Conservation (phyloP, 202 grass and related monocot species). For the Bolboschoenoplectus hybrid region DNA sequence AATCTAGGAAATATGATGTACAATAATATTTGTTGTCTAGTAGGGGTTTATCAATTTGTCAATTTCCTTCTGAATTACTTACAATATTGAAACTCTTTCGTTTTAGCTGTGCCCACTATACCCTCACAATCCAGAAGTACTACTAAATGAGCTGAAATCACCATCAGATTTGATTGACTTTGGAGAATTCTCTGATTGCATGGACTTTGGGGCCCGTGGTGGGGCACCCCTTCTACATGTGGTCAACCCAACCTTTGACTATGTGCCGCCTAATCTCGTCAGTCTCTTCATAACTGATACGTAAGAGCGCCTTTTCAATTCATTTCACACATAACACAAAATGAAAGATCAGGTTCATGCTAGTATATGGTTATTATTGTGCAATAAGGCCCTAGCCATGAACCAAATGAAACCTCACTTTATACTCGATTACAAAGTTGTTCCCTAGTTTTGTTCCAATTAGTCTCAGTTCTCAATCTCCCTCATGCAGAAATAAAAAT, state of each 20-base stretch:
- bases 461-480: not conserved
- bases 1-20: slow-evolving; percentile 27
- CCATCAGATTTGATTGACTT: slow-evolving; percentile 94
- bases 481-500: not conserved
- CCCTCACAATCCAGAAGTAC: slow-evolving; percentile 90
- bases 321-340: not conserved
- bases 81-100: not conserved
- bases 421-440: not conserved
- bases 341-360: not conserved
- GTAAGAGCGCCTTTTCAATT: slow-evolving; percentile 53
- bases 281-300: slow-evolving; percentile 95
- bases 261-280: slow-evolving; percentile 89
- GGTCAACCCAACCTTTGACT: slow-evolving; percentile 97
- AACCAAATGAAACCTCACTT: not conserved
- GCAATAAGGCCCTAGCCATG: not conserved
- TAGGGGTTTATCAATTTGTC: not conserved
- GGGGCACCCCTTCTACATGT: slow-evolving; percentile 75
- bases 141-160: slow-evolving; percentile 87
- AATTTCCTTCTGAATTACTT: not conserved
- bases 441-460: not conserved
- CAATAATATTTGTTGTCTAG: not conserved
- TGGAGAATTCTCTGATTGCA: slow-evolving; percentile 92
- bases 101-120: slow-evolving; percentile 87
- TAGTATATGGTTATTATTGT: not conserved
- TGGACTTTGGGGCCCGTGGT: slow-evolving; percentile 73